These are phyloP conservation scores for Digitaria exilis DNA, from an alignment of 202 grass and related monocot species.

Conservation along the genomic window DNA sequence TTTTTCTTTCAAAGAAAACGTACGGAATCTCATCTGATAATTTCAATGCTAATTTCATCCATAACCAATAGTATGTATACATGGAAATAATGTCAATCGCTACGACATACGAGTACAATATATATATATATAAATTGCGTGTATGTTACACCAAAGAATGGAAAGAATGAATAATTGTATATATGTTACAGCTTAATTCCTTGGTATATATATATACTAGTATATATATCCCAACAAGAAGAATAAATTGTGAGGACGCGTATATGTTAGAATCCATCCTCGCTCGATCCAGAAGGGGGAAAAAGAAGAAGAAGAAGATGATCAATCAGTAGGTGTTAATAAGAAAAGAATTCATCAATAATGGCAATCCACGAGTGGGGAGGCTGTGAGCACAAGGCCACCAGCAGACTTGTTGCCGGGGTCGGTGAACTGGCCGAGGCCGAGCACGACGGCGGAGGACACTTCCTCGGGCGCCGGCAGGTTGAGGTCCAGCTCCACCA, in stretches of 20 bases:
- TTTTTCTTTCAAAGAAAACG: slow-evolving; percentile 8
- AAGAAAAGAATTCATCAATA: slow-evolving; percentile 61
- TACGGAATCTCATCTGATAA: not conserved
- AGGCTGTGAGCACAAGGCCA: slow-evolving; percentile 51
- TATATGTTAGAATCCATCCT: not conserved
- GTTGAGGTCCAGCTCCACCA: slow-evolving; percentile 84
- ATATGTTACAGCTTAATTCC: slow-evolving; percentile 38
- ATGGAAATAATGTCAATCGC: slow-evolving; percentile 32
- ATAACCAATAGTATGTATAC: not conserved
- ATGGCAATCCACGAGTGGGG: slow-evolving; percentile 83
- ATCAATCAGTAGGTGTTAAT: slow-evolving; percentile 5
- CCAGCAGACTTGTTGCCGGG: slow-evolving; percentile 57
- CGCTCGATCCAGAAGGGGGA: not conserved
- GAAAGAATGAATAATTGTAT: not conserved
- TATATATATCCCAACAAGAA: not conserved
- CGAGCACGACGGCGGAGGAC: slow-evolving; percentile 35
- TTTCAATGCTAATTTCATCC: slow-evolving; percentile 23
- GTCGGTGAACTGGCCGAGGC: slow-evolving; percentile 47
- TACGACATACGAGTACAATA: slow-evolving; percentile 1
- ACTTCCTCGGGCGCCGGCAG: slow-evolving; percentile 63
- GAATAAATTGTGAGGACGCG: slow-evolving; percentile 28
- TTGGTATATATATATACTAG: too few species aligned
- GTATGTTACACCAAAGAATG: slow-evolving; percentile 56
- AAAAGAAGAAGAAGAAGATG: slow-evolving; percentile 6
- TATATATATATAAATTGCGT: not conserved